Evolutionary conservation across 768 basidiomycete species (phyloP).

Genomic region (Hortiboletus flavorubellus): DNA sequence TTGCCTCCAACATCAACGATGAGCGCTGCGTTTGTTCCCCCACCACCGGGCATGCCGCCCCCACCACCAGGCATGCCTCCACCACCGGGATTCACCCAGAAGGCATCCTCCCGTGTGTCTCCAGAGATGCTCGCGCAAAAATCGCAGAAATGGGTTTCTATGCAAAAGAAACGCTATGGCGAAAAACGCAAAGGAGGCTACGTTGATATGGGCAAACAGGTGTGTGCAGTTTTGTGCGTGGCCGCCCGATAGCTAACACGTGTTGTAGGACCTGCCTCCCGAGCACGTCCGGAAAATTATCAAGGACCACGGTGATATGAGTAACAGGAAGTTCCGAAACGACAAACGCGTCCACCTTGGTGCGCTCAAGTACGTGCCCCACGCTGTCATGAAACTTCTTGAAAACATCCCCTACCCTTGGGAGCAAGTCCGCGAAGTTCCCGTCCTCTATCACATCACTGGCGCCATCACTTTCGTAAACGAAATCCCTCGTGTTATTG

Average conservation of each 20-base stretch:
- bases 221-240: slow-evolving; percentile 33
- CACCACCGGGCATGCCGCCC: slow-evolving; percentile 41
- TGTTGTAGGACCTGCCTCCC: slow-evolving; percentile 79
- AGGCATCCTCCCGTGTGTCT: slow-evolving; percentile 44
- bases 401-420: slow-evolving; percentile 98
- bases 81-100: slow-evolving; percentile 31
- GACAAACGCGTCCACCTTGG: slow-evolving; percentile 99
- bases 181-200: slow-evolving; percentile 87
- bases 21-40: slow-evolving; percentile 33
- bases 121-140: slow-evolving; percentile 82
- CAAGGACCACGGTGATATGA: slow-evolving; percentile 99
- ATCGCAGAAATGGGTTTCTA: slow-evolving; percentile 93
- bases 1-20: slow-evolving; percentile 32
- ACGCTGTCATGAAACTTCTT: slow-evolving; percentile 98
- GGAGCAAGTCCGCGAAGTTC: slow-evolving; percentile 99
- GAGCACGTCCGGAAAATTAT: slow-evolving; percentile 99
- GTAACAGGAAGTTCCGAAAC: slow-evolving; percentile 97
- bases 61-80: slow-evolving; percentile 42
- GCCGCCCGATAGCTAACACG: slow-evolving; percentile 2
- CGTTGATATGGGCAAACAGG: slow-evolving; percentile 92
- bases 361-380: slow-evolving; percentile 96
- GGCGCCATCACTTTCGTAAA: slow-evolving; percentile 99
- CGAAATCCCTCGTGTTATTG: slow-evolving; percentile 94
- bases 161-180: slow-evolving; percentile 90
- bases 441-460: slow-evolving; percentile 97